Evolutionary conservation across 2,329 filamentous ascomycete genomes (phyloP).

Genomic region (Aspergillus melleus): DNA sequence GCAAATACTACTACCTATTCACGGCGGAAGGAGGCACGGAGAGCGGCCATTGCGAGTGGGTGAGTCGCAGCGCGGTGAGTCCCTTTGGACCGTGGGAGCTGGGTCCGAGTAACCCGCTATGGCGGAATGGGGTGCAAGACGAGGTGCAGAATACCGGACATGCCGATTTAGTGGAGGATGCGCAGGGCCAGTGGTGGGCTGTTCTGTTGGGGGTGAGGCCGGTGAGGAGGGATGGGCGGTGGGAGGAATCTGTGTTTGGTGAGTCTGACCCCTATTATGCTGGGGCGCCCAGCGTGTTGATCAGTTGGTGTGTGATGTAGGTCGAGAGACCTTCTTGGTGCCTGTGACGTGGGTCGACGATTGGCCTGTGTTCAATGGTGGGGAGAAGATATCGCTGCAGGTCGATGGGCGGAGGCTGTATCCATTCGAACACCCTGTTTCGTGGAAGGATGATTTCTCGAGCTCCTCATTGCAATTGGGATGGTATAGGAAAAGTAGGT

Average conservation of each 20-base stretch:
- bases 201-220: constrained; percentile 51
- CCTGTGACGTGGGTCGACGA: constrained; percentile 52
- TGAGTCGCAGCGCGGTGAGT: constrained; percentile 53
- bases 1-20: constrained; percentile 55
- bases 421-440: constrained; percentile 9
- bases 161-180: constrained; percentile 50
- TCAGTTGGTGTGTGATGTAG: constrained; percentile 20
- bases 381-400: constrained; percentile 44
- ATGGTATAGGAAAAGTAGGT: constrained; percentile 44
- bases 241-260: constrained; percentile 48
- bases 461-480: constrained; percentile 26
- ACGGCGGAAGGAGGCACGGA: constrained; percentile 59
- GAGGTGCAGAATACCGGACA: constrained; percentile 55
- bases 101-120: constrained; percentile 59
- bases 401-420: constrained; percentile 23
- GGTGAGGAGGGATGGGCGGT: constrained; percentile 25
- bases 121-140: constrained; percentile 52
- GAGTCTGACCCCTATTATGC: background rate
- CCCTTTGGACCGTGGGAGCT: constrained; percentile 64
- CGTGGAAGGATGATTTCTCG: constrained; percentile 41
- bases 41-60: constrained; percentile 61
- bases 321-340: constrained; percentile 54
- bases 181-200: constrained; percentile 49
- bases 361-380: constrained; percentile 54
- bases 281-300: background rate